Percentiles rank a stretch among this genome's conserved stretches.
These are phyloP conservation scores for Forsythia suspensa DNA, from an alignment of 257 asterid genomes.

Conservation along the genomic window DNA sequence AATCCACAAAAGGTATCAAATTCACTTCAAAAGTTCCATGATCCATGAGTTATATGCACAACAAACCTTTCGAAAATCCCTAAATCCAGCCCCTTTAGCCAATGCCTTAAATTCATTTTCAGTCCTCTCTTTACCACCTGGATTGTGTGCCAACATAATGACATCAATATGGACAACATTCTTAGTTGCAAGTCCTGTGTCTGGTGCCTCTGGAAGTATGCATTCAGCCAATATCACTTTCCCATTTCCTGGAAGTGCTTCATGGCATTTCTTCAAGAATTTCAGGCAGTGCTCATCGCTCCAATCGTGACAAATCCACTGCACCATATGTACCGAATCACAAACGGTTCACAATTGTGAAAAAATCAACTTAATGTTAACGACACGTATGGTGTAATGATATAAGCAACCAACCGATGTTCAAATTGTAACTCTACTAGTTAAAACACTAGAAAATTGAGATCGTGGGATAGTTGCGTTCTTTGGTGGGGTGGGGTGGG, in stretches of 20 bases:
- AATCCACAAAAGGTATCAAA: background rate
- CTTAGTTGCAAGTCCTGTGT: constrained; percentile 46
- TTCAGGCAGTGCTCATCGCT: constrained; percentile 75
- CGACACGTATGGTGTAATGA: background rate
- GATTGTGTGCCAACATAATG: constrained; percentile 82
- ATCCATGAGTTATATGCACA: constrained; percentile 78
- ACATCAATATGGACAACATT: constrained; percentile 70
- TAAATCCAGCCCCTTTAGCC: constrained; percentile 79
- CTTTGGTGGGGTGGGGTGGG: no score
- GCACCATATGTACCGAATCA: background rate
- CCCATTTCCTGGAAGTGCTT: constrained; percentile 76
- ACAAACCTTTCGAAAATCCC: constrained; percentile 45
- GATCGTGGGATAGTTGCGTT: no score
- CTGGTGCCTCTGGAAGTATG: constrained; percentile 72
- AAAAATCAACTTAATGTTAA: background rate
- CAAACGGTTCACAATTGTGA: background rate
- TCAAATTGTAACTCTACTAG: no score
- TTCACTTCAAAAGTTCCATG: constrained; percentile 68
- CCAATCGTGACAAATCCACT: constrained; percentile 98
- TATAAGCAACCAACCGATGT: no score
- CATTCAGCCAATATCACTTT: constrained; percentile 77
- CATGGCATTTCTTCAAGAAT: constrained; percentile 71
- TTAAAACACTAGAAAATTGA: no score
- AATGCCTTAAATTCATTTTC: constrained; percentile 70
- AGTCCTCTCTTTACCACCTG: constrained; percentile 97